phyloP scores from a whole-genome alignment of 257 asterid species.

The Agastache rugosa region DNA sequence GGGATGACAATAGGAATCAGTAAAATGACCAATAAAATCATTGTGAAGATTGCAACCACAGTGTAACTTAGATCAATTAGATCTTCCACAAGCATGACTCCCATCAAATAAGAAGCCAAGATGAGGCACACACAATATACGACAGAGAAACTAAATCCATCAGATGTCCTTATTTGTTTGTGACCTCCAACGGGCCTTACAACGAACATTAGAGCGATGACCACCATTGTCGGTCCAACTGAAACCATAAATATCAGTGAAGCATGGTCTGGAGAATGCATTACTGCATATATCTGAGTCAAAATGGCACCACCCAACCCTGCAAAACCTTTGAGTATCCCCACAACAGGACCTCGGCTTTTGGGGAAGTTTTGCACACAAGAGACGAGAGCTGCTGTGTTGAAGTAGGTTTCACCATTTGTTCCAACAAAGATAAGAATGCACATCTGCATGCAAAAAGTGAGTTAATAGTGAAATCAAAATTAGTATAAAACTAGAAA shows the following conservation, averaged over 20 bases:
- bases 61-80: conserved; percentile 43
- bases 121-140: conserved; percentile 50
- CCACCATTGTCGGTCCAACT: conserved; percentile 66
- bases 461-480: conserved; percentile 14
- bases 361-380: conserved; percentile 70
- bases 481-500: not conserved
- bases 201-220: conserved; percentile 55
- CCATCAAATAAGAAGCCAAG: conserved; percentile 62
- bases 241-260: conserved; percentile 68
- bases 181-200: conserved; percentile 70
- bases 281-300: conserved; percentile 55
- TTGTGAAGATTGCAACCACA: conserved; percentile 45
- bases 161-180: conserved; percentile 53
- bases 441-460: conserved; percentile 54
- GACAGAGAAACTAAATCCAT: conserved; percentile 48
- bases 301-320: conserved; percentile 69
- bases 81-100: conserved; percentile 66
- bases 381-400: conserved; percentile 62
- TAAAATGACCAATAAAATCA: conserved; percentile 45
- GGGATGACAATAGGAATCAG: conserved; percentile 55
- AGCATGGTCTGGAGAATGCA: conserved; percentile 60
- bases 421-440: conserved; percentile 68
- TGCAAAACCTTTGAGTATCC: conserved; percentile 71
- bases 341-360: conserved; percentile 74
- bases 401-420: conserved; percentile 72